Evolutionary conservation across 163 green algal genomes (phyloP).

Genomic region (Chlamydomonas reinhardtii): DNA sequence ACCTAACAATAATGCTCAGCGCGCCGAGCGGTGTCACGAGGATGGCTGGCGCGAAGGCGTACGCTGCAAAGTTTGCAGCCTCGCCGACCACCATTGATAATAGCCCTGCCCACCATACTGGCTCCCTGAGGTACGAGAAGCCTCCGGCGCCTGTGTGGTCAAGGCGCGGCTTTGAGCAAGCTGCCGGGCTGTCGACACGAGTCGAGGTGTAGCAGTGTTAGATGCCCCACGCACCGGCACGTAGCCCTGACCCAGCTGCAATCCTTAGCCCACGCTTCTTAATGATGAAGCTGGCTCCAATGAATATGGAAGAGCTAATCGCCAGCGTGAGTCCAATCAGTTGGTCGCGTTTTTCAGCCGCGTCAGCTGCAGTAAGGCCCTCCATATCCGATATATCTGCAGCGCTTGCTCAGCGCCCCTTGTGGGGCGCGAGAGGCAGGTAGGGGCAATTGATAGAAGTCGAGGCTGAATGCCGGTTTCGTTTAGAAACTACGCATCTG

Average conservation of each 20-base stretch:
- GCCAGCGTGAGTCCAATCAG: constrained; percentile 89
- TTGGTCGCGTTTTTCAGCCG: constrained; percentile 64
- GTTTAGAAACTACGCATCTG: too few species aligned
- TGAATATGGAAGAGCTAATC: constrained; percentile 91
- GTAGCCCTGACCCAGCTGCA: constrained; percentile 74
- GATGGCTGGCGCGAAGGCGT: constrained; percentile 97
- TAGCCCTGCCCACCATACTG: constrained; percentile 97
- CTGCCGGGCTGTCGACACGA: not conserved
- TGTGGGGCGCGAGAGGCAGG: too few species aligned
- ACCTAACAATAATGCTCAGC: constrained; percentile 94
- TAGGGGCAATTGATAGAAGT: too few species aligned
- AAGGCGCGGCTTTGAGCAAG: not conserved
- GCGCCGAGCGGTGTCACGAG: constrained; percentile 95
- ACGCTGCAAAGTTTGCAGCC: constrained; percentile 96
- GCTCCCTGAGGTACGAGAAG: constrained; percentile 94
- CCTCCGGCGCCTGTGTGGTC: constrained; percentile 83
- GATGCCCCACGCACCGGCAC: constrained; percentile 51
- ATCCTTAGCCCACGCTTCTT: constrained; percentile 96
- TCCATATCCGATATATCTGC: too few species aligned
- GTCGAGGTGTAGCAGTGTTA: not conserved
- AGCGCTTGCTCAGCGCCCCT: too few species aligned
- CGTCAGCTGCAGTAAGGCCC: not conserved
- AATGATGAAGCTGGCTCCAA: constrained; percentile 97
- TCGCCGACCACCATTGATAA: constrained; percentile 94
- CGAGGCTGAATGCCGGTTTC: too few species aligned